A percentile compares a stretch with the other conserved stretches of the same genome.
Evolutionary conservation across 139 green algal species (phyloP).

Genomic region (Pedinophyceae sp.): DNA sequence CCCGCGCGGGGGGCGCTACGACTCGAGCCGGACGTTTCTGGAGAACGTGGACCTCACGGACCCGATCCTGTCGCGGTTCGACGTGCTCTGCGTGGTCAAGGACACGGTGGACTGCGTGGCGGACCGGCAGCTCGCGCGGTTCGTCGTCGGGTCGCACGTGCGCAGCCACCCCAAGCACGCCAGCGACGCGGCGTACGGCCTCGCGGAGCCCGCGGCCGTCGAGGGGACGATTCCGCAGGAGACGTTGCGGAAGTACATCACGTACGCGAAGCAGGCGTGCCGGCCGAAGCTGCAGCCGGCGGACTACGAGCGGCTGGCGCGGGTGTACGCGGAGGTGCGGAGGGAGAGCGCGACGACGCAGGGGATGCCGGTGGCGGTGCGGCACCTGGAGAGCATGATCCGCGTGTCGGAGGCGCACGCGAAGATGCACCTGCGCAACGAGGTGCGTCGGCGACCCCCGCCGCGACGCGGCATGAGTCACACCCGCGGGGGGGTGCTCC

Average conservation of each 20-base stretch:
- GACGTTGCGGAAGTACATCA: conserved; percentile 92
- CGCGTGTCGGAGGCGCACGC: conserved; percentile 92
- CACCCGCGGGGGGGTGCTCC: too few species aligned
- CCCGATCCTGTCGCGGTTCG: conserved; percentile 93
- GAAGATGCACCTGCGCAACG: conserved; percentile 82
- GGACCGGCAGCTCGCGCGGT: conserved; percentile 78
- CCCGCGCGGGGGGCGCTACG: conserved; percentile 86
- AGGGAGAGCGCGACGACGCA: conserved; percentile 52
- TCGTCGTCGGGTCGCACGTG: conserved; percentile 79
- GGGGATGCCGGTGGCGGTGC: conserved; percentile 90
- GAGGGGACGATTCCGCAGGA: conserved; percentile 64
- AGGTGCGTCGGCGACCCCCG: conserved; percentile 46
- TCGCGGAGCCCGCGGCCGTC: conserved; percentile 13
- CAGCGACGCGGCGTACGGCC: background rate
- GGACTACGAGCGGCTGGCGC: conserved; percentile 61
- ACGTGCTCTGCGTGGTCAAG: conserved; percentile 89
- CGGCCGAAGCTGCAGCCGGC: conserved; percentile 39
- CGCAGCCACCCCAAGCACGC: conserved; percentile 48
- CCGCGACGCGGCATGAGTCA: too few species aligned
- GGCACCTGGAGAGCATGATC: conserved; percentile 94
- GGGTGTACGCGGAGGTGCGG: conserved; percentile 63
- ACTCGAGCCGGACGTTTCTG: conserved; percentile 64
- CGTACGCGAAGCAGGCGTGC: conserved; percentile 78
- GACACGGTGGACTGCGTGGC: conserved; percentile 84
- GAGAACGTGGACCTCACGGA: conserved; percentile 89